Evolutionary conservation across 2,329 filamentous ascomycete genomes (phyloP).

Genomic region (Monascus ruber): DNA sequence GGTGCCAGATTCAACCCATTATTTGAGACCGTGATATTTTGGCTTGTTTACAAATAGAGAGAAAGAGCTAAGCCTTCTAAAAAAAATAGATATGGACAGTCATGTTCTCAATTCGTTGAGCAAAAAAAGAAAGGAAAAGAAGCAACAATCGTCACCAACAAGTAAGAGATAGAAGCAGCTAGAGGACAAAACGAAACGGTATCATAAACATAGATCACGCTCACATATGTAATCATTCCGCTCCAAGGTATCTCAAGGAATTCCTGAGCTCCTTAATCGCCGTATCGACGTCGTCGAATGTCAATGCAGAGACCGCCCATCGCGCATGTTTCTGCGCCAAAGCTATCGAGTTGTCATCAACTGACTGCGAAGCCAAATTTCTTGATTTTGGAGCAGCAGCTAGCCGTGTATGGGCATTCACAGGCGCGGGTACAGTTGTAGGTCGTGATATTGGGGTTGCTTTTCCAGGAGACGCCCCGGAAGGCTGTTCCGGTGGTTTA

Average conservation of each 20-base stretch:
- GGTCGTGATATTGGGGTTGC: constrained; percentile 6
- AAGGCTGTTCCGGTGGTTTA: no score
- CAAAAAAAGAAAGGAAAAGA: no score
- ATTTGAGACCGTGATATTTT: no score
- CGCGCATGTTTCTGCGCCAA: constrained; percentile 90
- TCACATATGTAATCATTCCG: constrained; percentile 29
- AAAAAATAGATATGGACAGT: no score
- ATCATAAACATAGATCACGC: no score
- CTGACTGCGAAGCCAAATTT: constrained; percentile 17
- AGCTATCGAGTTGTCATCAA: constrained; percentile 61
- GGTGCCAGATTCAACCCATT: no score
- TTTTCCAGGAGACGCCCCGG: background rate
- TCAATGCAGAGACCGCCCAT: constrained; percentile 91
- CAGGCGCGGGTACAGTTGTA: constrained; percentile 10
- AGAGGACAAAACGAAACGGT: background rate
- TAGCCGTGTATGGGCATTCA: constrained; percentile 15
- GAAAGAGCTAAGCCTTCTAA: no score
- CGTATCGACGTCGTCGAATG: constrained; percentile 90
- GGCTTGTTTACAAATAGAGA: no score
- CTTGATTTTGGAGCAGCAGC: constrained; percentile 9
- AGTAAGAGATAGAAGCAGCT: no score
- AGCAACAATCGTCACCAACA: no score
- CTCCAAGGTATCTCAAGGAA: constrained; percentile 62
- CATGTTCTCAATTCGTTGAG: no score
- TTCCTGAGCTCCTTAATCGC: constrained; percentile 73